Evolutionary conservation across 1,284 basidiomycete species (phyloP).

Genomic region (Dichomitus squalens): DNA sequence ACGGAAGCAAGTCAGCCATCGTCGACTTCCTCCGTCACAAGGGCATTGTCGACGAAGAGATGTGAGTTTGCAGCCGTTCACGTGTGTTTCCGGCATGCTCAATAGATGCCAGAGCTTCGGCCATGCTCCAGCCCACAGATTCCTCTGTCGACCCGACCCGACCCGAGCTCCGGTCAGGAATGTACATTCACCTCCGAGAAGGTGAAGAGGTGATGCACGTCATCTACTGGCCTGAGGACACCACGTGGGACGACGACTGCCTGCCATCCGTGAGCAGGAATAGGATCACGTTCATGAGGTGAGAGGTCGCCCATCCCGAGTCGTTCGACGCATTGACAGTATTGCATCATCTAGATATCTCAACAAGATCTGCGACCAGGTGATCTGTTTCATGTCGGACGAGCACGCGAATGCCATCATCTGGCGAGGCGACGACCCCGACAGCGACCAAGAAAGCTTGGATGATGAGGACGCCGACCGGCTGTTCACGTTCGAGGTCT

Average conservation of each 20-base stretch:
- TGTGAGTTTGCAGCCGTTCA: constrained; percentile 32
- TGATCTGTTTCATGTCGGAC: constrained; percentile 48
- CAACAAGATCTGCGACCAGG: constrained; percentile 56
- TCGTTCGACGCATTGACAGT: not conserved
- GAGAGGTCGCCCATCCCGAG: not conserved
- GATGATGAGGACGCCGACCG: constrained; percentile 45
- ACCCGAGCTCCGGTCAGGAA: constrained; percentile 48
- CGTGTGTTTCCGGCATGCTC: not conserved
- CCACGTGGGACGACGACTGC: constrained; percentile 58
- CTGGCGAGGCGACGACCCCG: constrained; percentile 38
- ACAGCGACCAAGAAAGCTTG: constrained; percentile 22
- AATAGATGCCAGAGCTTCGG: not conserved
- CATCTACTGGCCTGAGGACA: constrained; percentile 64
- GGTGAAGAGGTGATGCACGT: constrained; percentile 41
- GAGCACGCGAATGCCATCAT: constrained; percentile 46
- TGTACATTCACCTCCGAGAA: constrained; percentile 41
- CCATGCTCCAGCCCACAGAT: constrained; percentile 1
- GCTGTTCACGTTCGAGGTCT: constrained; percentile 56
- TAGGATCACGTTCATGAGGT: constrained; percentile 63
- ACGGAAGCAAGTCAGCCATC: constrained; percentile 54
- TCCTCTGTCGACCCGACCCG: constrained; percentile 5
- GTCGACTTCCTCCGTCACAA: constrained; percentile 43
- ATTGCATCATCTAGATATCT: constrained; percentile 46
- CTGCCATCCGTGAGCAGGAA: constrained; percentile 48
- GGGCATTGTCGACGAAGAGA: constrained; percentile 36